Conservation (phyloP, 169 alveolate genomes). For the Plasmodium vinckei region DNA sequence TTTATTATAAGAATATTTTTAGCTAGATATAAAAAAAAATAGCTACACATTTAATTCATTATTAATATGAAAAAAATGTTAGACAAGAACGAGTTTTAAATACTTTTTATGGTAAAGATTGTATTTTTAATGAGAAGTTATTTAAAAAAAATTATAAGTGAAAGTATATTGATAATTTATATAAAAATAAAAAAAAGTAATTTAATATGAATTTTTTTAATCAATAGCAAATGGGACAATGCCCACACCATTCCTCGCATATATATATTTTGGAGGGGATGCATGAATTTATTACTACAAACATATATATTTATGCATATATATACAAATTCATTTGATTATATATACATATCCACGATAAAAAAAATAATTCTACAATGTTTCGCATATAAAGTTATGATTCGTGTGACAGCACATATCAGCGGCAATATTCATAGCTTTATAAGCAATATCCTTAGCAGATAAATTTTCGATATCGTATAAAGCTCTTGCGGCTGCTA, state of each 20-base stretch:
- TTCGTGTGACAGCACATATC: constrained; percentile 86
- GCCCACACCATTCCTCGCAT: not conserved
- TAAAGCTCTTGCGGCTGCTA: constrained; percentile 89
- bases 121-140: not conserved
- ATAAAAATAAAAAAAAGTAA: not conserved
- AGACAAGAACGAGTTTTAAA: too few species aligned
- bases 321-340: not conserved
- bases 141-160: not conserved
- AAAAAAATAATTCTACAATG: constrained; percentile 19
- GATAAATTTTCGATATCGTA: constrained; percentile 81
- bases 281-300: not conserved
- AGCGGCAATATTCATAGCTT: constrained; percentile 88
- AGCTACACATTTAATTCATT: too few species aligned
- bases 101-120: not conserved
- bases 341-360: not conserved
- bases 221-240: not conserved
- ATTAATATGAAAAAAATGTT: too few species aligned
- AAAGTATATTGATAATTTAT: constrained; percentile 4
- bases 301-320: not conserved
- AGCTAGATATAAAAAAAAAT: too few species aligned
- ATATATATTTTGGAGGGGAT: not conserved
- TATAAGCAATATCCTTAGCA: constrained; percentile 85
- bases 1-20: too few species aligned
- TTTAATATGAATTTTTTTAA: not conserved
- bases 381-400: constrained; percentile 80